These are phyloP conservation scores for Zygosaccharomyces sapae DNA, from an alignment of 1,139 yeast species.

Conservation along the genomic window DNA sequence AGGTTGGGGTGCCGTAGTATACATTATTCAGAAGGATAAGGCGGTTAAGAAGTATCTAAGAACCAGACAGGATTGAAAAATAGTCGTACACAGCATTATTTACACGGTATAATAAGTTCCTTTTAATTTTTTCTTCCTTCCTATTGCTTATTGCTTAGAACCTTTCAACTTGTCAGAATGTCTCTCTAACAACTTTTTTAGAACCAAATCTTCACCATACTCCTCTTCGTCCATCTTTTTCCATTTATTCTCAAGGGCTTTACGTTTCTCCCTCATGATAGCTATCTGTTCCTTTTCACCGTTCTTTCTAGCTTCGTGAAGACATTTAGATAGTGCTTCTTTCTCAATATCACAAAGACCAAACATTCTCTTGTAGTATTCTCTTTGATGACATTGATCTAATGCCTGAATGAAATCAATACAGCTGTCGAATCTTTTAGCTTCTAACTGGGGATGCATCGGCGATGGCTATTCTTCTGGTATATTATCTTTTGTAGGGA, in stretches of 20 bases:
- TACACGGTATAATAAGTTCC: constrained; percentile 4
- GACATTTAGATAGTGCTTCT: constrained; percentile 71
- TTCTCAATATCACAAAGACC: constrained; percentile 86
- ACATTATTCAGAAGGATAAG: constrained; percentile 86
- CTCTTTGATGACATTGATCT: constrained; percentile 80
- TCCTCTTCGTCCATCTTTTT: constrained; percentile 67
- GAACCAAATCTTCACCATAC: constrained; percentile 71
- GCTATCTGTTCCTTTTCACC: constrained; percentile 62
- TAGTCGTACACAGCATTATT: constrained; percentile 8
- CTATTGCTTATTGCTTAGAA: background rate
- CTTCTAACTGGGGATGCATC: constrained; percentile 45
- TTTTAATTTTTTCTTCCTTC: background rate
- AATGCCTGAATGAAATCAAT: constrained; percentile 79
- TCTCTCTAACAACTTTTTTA: constrained; percentile 60
- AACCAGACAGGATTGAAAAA: constrained; percentile 82
- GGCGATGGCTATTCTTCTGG: background rate
- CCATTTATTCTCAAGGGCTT: constrained; percentile 52
- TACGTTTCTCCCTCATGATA: constrained; percentile 53
- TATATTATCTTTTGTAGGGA: too few relatives aligned
- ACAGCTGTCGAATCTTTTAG: constrained; percentile 49
- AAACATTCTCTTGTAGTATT: constrained; percentile 65
- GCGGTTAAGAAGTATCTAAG: constrained; percentile 81
- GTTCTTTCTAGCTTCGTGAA: constrained; percentile 70
- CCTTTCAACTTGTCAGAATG: constrained; percentile 26
- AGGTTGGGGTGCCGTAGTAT: constrained; percentile 98